Conservation (phyloP, 2,329 filamentous ascomycete species). For the Keithomyces neogunnii region DNA sequence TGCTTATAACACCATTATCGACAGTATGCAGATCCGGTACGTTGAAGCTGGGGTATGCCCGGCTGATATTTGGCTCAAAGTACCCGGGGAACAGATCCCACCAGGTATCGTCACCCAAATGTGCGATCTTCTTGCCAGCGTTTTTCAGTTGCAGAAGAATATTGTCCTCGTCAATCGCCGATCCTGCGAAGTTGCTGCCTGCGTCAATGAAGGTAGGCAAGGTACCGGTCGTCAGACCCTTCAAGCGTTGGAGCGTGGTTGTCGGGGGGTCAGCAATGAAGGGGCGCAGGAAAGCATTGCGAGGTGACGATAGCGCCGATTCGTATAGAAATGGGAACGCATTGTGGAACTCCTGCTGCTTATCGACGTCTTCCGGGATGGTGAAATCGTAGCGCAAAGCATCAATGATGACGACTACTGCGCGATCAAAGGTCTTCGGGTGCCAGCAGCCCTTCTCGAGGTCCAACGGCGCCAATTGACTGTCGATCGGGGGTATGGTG, state of each 20-base stretch:
- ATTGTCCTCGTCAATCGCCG: constrained; percentile 90
- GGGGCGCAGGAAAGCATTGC: constrained; percentile 80
- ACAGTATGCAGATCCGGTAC: constrained; percentile 97
- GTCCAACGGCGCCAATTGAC: constrained; percentile 28
- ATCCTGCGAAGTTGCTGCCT: constrained; percentile 91
- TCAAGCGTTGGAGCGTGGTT: constrained; percentile 82
- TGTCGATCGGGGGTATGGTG: constrained; percentile 56
- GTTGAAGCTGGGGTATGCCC: constrained; percentile 92
- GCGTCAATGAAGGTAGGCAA: constrained; percentile 90
- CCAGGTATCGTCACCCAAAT: constrained; percentile 98
- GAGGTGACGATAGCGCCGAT: constrained; percentile 62
- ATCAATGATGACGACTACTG: constrained; percentile 84
- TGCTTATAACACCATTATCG: constrained; percentile 87
- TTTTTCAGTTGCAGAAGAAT: constrained; percentile 57
- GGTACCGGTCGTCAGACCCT: constrained; percentile 90
- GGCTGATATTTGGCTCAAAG: constrained; percentile 79
- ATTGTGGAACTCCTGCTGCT: constrained; percentile 62
- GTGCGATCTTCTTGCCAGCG: constrained; percentile 67
- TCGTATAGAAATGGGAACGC: constrained; percentile 82
- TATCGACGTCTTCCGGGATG: constrained; percentile 51
- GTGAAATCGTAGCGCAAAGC: constrained; percentile 96
- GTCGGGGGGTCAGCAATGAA: constrained; percentile 98
- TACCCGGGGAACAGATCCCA: constrained; percentile 86
- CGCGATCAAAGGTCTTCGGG: constrained; percentile 85
- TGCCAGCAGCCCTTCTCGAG: constrained; percentile 81